phyloP scores from a whole-genome alignment of 352 stramenopile genomes.

The Pythium brassicae region DNA sequence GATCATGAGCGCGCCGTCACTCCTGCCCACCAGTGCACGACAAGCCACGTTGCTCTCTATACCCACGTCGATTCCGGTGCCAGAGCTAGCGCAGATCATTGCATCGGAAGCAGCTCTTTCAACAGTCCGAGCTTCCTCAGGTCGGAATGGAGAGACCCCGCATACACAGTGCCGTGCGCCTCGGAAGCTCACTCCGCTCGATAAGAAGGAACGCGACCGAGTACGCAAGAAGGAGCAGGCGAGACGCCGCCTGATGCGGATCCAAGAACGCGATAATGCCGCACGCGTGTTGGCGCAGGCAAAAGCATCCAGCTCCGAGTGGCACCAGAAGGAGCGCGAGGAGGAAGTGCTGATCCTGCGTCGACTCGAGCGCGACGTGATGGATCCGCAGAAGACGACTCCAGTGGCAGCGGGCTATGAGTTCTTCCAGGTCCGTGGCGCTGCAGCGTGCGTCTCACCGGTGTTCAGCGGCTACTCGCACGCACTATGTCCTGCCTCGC shows the following conservation, averaged over 20 bases:
- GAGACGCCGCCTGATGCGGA: constrained; percentile 26
- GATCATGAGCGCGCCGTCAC: no score
- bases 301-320: constrained; percentile 22
- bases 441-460: constrained; percentile 23
- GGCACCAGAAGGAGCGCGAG: constrained; percentile 40
- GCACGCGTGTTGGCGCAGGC: constrained; percentile 22
- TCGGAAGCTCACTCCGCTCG: constrained; percentile 32
- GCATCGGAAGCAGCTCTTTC: no score
- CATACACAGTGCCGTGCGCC: background rate
- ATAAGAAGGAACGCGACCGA: constrained; percentile 50
- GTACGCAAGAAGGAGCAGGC: constrained; percentile 48
- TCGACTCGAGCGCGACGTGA: constrained; percentile 53
- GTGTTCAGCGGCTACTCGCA: constrained; percentile 58
- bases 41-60: no score
- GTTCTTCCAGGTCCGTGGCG: constrained; percentile 19
- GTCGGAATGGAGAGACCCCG: no score
- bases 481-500: constrained; percentile 32
- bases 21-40: no score
- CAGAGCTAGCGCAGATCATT: no score
- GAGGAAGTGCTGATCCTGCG: constrained; percentile 70
- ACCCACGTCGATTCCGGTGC: no score
- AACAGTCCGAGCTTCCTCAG: no score
- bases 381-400: constrained; percentile 47
- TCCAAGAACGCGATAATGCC: constrained; percentile 29
- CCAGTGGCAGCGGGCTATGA: constrained; percentile 50